Evolutionary conservation across 1,284 basidiomycete species (phyloP), one percentile per base, ranked within the genome.

Genomic region (Amylostereum areolatum): DNA sequence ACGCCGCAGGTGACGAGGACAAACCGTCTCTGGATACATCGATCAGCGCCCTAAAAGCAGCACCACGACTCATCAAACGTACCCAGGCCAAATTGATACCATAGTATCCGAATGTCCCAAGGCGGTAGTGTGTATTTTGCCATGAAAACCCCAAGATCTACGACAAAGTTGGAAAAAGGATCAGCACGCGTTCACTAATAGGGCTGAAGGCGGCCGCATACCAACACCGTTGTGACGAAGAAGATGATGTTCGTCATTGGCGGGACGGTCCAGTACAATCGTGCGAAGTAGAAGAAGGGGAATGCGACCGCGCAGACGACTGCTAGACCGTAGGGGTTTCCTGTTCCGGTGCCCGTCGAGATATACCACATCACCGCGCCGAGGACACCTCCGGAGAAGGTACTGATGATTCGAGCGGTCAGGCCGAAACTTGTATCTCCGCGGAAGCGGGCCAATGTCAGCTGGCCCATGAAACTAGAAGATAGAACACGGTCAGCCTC

Each of bases 361-460:
- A 89, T 81, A 59, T 91, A 89, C 88, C 87, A 90, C 57, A 89
- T 73, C 1, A 77, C 67, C 55, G 84, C 75, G 1, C 90, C 92
- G 5, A 82, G 62, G 1, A 85, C 51, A 2, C 83, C 82, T 6
- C 90, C 90, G 49, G 77, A 69, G 56, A 91, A 84, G 0, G 89
- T 89, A 39, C 80, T 80, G 3, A 80, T 44, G 10, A 89, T 70
- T 50, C 89, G 76, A 1, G 79, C 73, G 2, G 82, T 66, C 40
- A 87, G 76, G 1, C 80, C 84, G 47, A 85, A 84, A 0, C 80
- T 77, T 0, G 89, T 92, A 52, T 92, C 89, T 1, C 89, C 90
- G 48, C 84, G 73, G 59, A 85, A 87, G 7, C 84, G 75, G 9
- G 83, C 69, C 1, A 87, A 64, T 0, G 83, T 86, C 18, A 87